These are phyloP conservation scores for Cryptosporidium parvum DNA, from an alignment of 169 alveolate genomes.

Conservation along the genomic window DNA sequence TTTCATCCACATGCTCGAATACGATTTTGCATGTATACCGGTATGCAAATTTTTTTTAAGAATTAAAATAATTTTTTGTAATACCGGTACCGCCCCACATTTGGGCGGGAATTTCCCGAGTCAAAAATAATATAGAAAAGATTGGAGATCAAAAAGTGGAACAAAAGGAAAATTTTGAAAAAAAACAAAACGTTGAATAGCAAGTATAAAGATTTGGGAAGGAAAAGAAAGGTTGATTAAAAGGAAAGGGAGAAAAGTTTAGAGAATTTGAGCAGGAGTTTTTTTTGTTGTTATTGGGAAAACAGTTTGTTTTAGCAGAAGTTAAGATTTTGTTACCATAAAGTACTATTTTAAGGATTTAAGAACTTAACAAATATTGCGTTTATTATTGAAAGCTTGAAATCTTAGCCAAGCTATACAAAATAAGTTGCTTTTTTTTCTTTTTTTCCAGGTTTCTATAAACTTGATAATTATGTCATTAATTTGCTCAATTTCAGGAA, in stretches of 20 bases:
- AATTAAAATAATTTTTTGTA: not conserved
- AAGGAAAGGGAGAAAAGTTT: not conserved
- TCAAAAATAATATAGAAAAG: not conserved
- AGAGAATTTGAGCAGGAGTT: not conserved
- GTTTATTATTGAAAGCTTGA: not conserved
- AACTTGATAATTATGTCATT: slow-evolving; percentile 80
- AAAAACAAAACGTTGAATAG: not conserved
- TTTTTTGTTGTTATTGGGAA: no score
- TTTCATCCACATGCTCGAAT: slow-evolving; percentile 28
- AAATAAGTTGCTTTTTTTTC: not conserved
- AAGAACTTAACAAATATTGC: not conserved
- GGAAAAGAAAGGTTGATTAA: not conserved
- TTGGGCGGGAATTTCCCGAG: slow-evolving; percentile 25
- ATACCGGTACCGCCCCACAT: slow-evolving; percentile 9
- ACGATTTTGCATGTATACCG: slow-evolving; percentile 19
- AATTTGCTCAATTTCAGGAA: slow-evolving; percentile 89
- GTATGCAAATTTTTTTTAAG: not conserved
- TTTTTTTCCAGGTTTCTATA: not conserved
- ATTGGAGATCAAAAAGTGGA: not conserved
- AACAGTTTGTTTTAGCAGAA: not conserved
- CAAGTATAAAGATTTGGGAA: not conserved
- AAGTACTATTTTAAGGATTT: not conserved
- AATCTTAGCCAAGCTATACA: not conserved
- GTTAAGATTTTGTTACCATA: no score
- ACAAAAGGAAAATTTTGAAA: no score